Evolutionary conservation across 1,284 basidiomycete species (phyloP).

Genomic region (Moesziomyces sp.): DNA sequence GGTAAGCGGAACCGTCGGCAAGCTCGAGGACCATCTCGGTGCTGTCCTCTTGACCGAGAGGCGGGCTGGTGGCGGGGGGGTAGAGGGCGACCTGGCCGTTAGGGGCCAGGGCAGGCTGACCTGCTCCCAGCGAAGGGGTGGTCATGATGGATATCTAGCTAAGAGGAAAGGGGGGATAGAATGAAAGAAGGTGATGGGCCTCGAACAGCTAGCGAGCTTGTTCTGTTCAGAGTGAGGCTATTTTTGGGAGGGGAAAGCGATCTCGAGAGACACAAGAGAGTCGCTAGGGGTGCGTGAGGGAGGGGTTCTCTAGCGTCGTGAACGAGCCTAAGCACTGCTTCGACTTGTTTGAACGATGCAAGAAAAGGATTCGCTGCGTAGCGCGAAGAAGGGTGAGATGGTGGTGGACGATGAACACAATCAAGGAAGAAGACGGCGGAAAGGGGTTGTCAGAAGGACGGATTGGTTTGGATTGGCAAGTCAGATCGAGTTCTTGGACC

Average conservation of each 20-base stretch:
- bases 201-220: constrained; percentile 25
- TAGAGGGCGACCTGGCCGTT: constrained; percentile 35
- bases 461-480: constrained; percentile 43
- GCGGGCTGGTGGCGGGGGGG: constrained; percentile 49
- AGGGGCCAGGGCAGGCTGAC: constrained; percentile 34
- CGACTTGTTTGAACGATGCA: constrained; percentile 2
- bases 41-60: constrained; percentile 46
- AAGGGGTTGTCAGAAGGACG: constrained; percentile 33
- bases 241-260: constrained; percentile 18
- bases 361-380: not conserved
- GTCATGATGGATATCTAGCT: constrained; percentile 30
- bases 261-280: constrained; percentile 1
- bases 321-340: not conserved
- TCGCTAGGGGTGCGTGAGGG: not conserved
- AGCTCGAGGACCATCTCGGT: constrained; percentile 81
- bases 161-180: constrained; percentile 3
- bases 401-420: constrained; percentile 44
- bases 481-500: constrained; percentile 50
- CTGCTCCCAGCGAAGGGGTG: constrained; percentile 54
- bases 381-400: constrained; percentile 16
- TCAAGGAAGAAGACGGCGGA: constrained; percentile 34
- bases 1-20: constrained; percentile 86
- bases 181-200: constrained; percentile 33
- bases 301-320: constrained; percentile 12
- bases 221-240: constrained; percentile 39